Evolutionary conservation across 495 filamentous ascomycete species (phyloP).

Genomic region (Thozetella sp.): DNA sequence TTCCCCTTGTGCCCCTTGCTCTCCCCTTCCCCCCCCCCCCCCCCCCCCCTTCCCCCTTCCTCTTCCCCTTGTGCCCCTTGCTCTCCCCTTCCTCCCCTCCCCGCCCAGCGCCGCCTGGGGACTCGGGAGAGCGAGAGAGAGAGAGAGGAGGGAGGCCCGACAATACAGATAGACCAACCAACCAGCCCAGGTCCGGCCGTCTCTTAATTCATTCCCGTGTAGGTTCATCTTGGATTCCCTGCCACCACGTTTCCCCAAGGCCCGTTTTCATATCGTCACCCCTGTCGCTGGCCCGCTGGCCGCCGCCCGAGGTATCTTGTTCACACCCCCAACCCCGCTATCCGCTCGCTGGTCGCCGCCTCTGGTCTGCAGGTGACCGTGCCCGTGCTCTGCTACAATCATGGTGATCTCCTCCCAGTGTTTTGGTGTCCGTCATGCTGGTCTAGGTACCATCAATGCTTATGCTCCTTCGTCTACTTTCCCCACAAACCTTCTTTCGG

Average conservation of each 20-base stretch:
- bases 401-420: slow-evolving; percentile 40
- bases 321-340: slow-evolving; percentile 37
- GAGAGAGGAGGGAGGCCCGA: background rate
- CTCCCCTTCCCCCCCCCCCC: background rate
- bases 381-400: slow-evolving; percentile 37
- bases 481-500: slow-evolving; percentile 45
- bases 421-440: slow-evolving; percentile 45
- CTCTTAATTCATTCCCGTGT: slow-evolving; percentile 17
- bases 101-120: slow-evolving; percentile 5
- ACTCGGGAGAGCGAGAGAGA: slow-evolving; percentile 16
- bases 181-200: slow-evolving; percentile 1
- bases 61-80: background rate
- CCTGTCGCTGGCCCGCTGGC: slow-evolving; percentile 25
- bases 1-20: background rate
- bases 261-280: slow-evolving; percentile 27
- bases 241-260: slow-evolving; percentile 30
- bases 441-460: slow-evolving; percentile 42
- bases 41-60: background rate
- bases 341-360: slow-evolving; percentile 31
- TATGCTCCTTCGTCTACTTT: slow-evolving; percentile 38
- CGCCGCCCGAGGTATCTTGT: slow-evolving; percentile 18
- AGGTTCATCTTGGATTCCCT: slow-evolving; percentile 30
- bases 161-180: slow-evolving; percentile 1
- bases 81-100: background rate
- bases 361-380: slow-evolving; percentile 32